A percentile compares a stretch with the other conserved stretches of the same genome.
Evolutionary conservation across 495 filamentous ascomycete species (phyloP).

Genomic region (Umbilicaria muhlenbergii): DNA sequence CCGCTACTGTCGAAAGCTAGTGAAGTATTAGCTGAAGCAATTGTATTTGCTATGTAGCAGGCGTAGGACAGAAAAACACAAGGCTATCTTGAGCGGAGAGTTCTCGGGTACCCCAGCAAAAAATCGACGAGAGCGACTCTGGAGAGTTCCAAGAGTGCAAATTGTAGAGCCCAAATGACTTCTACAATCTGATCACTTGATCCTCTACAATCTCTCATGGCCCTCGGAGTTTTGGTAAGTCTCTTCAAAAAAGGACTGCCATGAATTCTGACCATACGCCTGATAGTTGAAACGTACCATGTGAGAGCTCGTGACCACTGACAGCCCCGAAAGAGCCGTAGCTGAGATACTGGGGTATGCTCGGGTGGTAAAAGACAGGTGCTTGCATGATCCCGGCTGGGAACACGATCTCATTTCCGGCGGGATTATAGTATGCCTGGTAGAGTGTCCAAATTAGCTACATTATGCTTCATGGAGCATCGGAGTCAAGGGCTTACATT

Average conservation of each 20-base stretch:
- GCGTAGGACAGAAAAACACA: too few relatives aligned
- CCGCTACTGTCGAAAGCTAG: conserved; percentile 55
- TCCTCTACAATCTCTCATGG: too few relatives aligned
- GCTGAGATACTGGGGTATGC: conserved; percentile 45
- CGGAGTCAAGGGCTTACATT: conserved; percentile 20
- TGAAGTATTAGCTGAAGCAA: not conserved
- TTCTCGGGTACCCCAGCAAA: too few relatives aligned
- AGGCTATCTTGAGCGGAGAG: too few relatives aligned
- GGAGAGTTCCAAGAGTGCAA: too few relatives aligned
- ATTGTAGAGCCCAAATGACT: too few relatives aligned
- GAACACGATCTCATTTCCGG: conserved; percentile 55
- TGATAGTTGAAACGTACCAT: conserved; percentile 25
- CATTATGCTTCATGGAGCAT: not conserved
- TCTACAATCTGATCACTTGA: too few relatives aligned
- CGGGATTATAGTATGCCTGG: conserved; percentile 44
- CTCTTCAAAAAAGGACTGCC: too few relatives aligned
- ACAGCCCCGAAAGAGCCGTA: conserved; percentile 61
- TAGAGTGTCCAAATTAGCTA: not conserved
- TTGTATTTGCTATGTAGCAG: not conserved
- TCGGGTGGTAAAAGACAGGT: conserved; percentile 45
- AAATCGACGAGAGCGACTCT: too few relatives aligned
- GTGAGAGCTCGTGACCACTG: conserved; percentile 58
- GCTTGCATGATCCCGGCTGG: conserved; percentile 61
- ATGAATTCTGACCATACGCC: too few relatives aligned
- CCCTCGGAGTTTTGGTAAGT: too few relatives aligned